These are phyloP conservation scores for Naematelia aurantialba DNA, from an alignment of 768 basidiomycete species.

Conservation along the genomic window DNA sequence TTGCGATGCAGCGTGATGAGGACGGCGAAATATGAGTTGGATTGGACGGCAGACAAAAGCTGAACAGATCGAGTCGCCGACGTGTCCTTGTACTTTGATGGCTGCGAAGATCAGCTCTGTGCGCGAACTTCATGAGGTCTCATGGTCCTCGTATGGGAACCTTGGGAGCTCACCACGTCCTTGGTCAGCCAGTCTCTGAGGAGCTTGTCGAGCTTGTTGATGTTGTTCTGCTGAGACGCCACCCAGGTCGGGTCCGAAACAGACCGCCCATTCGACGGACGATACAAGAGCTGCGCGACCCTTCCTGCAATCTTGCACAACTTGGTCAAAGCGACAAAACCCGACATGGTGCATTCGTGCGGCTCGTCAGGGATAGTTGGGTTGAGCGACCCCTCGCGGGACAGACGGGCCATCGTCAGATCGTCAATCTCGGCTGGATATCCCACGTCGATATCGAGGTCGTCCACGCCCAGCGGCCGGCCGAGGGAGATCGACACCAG, in stretches of 20 bases:
- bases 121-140: neutral
- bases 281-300: conserved; percentile 52
- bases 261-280: conserved; percentile 53
- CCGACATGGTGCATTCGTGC: conserved; percentile 67
- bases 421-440: conserved; percentile 80
- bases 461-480: conserved; percentile 80
- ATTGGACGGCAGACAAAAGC: conserved; percentile 36
- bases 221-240: conserved; percentile 68
- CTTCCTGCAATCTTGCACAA: conserved; percentile 75
- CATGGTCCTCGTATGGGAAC: neutral
- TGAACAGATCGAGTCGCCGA: conserved; percentile 31
- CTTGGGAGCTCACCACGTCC: conserved; percentile 31
- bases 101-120: conserved; percentile 14
- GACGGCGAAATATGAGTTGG: conserved; percentile 41
- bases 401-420: conserved; percentile 63
- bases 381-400: conserved; percentile 55
- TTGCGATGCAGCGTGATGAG: conserved; percentile 43
- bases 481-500: conserved; percentile 89
- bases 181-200: conserved; percentile 80
- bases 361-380: conserved; percentile 38
- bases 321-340: conserved; percentile 68
- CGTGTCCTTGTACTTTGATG: conserved; percentile 41
- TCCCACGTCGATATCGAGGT: conserved; percentile 86
- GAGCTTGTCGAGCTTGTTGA: conserved; percentile 72
- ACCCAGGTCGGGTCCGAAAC: conserved; percentile 68